A percentile compares a stretch with the other conserved stretches of the same genome.
Evolutionary conservation across 2,329 filamentous ascomycete genomes (phyloP).

Genomic region (Talaromyces albobiverticillius): DNA sequence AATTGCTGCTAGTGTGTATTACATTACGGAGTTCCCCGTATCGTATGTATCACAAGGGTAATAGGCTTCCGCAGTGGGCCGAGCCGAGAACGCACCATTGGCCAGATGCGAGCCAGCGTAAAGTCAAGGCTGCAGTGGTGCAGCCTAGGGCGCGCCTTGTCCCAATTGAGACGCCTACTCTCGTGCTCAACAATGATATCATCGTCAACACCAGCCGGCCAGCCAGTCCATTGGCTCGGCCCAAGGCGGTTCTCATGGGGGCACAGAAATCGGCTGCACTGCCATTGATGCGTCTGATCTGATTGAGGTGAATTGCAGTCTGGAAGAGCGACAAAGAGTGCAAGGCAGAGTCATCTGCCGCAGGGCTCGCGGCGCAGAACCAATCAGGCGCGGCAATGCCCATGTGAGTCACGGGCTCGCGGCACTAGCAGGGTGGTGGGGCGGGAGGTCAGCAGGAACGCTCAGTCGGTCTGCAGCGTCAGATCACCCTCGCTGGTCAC

Average conservation of each 20-base stretch:
- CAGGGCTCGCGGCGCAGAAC: neutral
- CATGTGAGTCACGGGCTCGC: constrained; percentile 7
- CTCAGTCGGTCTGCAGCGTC: neutral
- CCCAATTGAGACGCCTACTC: neutral
- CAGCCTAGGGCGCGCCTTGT: neutral
- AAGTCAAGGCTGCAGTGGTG: neutral
- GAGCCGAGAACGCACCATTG: neutral
- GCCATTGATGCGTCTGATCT: no score
- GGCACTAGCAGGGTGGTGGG: neutral
- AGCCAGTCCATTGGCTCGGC: no score
- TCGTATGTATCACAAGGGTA: no score
- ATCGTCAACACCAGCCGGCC: neutral
- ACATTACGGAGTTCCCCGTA: no score
- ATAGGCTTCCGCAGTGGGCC: neutral
- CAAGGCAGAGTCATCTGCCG: neutral
- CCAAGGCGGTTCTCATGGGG: no score
- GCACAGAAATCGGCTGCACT: no score
- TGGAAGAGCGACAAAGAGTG: no score
- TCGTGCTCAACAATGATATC: no score
- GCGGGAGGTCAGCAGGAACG: constrained; percentile 15
- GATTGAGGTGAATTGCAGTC: no score
- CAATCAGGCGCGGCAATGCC: neutral
- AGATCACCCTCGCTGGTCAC: constrained; percentile 11
- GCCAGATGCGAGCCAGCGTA: neutral
- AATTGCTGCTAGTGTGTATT: no score